A percentile compares a stretch with the other conserved stretches of the same genome.
These are phyloP conservation scores for Aspergillus quadricinctus DNA, from an alignment of 2,329 filamentous ascomycete genomes.

Conservation along the genomic window DNA sequence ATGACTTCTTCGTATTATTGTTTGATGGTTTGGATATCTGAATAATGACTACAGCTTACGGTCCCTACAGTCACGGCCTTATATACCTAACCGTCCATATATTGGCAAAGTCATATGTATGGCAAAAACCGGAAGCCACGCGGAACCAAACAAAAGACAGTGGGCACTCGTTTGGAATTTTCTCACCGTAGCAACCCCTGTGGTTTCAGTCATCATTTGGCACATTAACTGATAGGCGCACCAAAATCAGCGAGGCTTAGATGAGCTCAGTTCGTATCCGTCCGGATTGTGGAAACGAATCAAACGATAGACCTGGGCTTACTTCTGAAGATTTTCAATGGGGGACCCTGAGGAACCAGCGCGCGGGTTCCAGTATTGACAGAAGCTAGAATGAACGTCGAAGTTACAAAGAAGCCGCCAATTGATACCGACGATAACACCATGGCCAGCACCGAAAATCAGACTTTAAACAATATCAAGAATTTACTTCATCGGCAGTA, in stretches of 20 bases:
- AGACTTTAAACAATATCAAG: neutral
- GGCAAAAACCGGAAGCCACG: conserved; percentile 17
- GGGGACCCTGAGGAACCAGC: neutral
- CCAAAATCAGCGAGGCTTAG: neutral
- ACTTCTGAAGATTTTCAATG: no score
- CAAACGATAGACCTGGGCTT: no score
- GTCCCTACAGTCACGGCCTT: neutral
- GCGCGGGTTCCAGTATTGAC: neutral
- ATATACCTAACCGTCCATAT: conserved; percentile 2
- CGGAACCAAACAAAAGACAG: conserved; percentile 4
- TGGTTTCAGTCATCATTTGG: neutral
- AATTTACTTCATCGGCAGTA: neutral
- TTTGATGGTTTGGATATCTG: neutral
- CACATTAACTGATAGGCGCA: neutral
- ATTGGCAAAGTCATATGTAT: conserved; percentile 1
- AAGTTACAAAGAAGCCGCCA: conserved; percentile 1
- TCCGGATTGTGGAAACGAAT: neutral
- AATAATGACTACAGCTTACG: neutral
- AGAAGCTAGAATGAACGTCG: conserved; percentile 4
- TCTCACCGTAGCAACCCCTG: neutral
- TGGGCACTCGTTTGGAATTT: conserved; percentile 1
- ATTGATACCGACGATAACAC: neutral
- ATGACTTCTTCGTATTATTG: neutral
- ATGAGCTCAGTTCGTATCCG: neutral
- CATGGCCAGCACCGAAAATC: neutral